These are phyloP conservation scores for Aspergillus neotritici DNA, from an alignment of 2,329 filamentous ascomycete species.

Conservation along the genomic window DNA sequence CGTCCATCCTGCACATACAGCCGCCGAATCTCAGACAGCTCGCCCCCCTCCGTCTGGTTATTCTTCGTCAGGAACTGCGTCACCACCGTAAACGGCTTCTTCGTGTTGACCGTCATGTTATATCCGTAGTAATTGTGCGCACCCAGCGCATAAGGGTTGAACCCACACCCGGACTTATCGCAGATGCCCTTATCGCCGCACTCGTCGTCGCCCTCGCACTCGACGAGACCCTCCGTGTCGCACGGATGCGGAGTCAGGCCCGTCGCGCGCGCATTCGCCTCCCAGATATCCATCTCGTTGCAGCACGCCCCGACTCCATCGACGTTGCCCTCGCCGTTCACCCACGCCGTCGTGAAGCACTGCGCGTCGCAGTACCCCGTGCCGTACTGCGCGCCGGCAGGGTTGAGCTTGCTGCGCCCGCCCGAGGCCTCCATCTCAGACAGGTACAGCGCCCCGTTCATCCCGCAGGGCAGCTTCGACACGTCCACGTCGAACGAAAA, in stretches of 20 bases:
- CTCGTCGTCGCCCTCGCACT: constrained; percentile 34
- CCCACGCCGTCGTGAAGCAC: constrained; percentile 46
- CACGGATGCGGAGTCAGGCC: constrained; percentile 61
- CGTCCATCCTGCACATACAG: constrained; percentile 58
- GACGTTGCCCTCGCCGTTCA: constrained; percentile 50
- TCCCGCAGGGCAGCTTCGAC: constrained; percentile 60
- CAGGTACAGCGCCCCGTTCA: constrained; percentile 65
- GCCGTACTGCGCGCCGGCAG: constrained; percentile 53
- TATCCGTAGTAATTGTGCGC: constrained; percentile 57
- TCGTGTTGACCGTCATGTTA: constrained; percentile 53
- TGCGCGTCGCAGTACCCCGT: constrained; percentile 59
- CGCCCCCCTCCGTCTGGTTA: constrained; percentile 41
- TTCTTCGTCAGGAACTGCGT: constrained; percentile 56
- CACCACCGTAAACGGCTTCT: constrained; percentile 55
- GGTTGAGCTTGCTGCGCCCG: constrained; percentile 48
- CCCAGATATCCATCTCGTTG: constrained; percentile 63
- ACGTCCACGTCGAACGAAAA: constrained; percentile 67
- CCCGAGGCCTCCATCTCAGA: constrained; percentile 56
- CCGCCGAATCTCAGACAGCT: constrained; percentile 53
- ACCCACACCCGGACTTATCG: constrained; percentile 63
- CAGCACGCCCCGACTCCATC: constrained; percentile 55
- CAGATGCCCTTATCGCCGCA: constrained; percentile 45
- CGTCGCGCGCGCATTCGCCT: constrained; percentile 58
- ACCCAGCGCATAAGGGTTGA: constrained; percentile 61
- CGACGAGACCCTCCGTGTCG: constrained; percentile 45